A percentile compares a stretch with the other conserved stretches of the same genome.
These are phyloP conservation scores for Acorus calamus DNA, from an alignment of 106 monocot genomes.

Conservation along the genomic window DNA sequence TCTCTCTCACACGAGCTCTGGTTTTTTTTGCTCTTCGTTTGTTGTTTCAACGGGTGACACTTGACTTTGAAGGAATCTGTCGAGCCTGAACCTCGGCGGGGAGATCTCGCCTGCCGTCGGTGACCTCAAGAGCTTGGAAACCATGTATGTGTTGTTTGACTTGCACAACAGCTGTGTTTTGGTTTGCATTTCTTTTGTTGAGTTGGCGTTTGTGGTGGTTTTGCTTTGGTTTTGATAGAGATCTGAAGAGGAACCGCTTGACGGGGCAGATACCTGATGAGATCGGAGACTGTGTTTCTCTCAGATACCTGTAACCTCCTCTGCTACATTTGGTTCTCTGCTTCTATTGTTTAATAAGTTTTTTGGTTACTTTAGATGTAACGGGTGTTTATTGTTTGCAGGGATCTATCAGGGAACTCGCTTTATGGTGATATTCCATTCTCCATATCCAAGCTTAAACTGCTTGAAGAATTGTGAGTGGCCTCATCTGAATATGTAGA, in stretches of 20 bases:
- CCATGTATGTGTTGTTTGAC: slow-evolving; percentile 27
- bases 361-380: slow-evolving; percentile 1
- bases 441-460: slow-evolving; percentile 87
- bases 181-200: not conserved
- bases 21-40: not conserved
- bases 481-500: not conserved
- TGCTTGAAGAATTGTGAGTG: slow-evolving; percentile 76
- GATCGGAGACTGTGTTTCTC: slow-evolving; percentile 76
- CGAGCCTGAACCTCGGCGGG: slow-evolving; percentile 86
- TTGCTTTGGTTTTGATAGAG: slow-evolving; percentile 28
- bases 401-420: slow-evolving; percentile 74
- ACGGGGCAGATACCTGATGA: slow-evolving; percentile 94
- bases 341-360: not conserved
- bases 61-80: slow-evolving; percentile 55
- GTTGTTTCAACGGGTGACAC: not conserved
- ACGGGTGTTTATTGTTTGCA: slow-evolving; percentile 1
- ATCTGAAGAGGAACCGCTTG: slow-evolving; percentile 78
- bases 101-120: slow-evolving; percentile 82
- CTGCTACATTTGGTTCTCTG: not conserved
- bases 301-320: slow-evolving; percentile 68
- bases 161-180: not conserved
- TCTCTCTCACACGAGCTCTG: not conserved
- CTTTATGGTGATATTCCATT: slow-evolving; percentile 87
- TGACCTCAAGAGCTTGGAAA: slow-evolving; percentile 60
- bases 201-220: not conserved